phyloP scores from a whole-genome alignment of 495 filamentous ascomycete genomes.

The Penicillium flavigenum region DNA sequence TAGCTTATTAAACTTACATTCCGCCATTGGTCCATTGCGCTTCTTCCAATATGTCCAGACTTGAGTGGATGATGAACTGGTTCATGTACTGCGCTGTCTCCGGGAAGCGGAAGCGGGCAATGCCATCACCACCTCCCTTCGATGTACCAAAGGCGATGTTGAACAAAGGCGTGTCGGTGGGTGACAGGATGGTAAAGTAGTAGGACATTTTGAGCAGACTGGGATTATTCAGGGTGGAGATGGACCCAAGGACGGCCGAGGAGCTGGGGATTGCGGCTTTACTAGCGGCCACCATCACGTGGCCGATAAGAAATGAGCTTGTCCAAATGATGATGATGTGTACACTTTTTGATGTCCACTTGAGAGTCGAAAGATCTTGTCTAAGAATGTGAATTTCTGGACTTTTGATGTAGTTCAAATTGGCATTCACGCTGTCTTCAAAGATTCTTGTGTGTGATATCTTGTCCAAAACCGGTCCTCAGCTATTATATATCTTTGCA shows the following conservation, averaged over 20 bases:
- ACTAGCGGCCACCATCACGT: conserved; percentile 18
- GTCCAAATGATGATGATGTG: no score
- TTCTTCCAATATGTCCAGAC: conserved; percentile 92
- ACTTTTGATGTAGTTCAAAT: neutral
- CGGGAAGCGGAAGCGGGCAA: conserved; percentile 71
- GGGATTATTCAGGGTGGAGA: conserved; percentile 12
- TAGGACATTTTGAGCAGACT: conserved; percentile 70
- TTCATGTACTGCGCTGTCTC: conserved; percentile 89
- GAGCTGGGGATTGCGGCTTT: conserved; percentile 9
- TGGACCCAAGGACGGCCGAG: conserved; percentile 2
- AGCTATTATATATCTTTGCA: neutral
- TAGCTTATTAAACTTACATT: conserved; percentile 55
- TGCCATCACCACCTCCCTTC: conserved; percentile 89
- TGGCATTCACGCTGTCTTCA: neutral
- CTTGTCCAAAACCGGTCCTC: neutral
- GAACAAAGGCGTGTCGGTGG: conserved; percentile 91
- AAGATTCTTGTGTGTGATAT: neutral
- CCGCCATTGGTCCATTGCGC: conserved; percentile 82
- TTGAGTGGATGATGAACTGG: conserved; percentile 93
- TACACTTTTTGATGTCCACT: neutral
- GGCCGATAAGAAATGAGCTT: conserved; percentile 20
- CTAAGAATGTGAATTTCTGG: neutral
- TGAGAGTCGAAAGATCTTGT: neutral
- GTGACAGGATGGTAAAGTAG: conserved; percentile 94
- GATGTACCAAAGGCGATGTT: conserved; percentile 95